A percentile compares a stretch with the other conserved stretches of the same genome.
phyloP scores from a whole-genome alignment of 2,329 filamentous ascomycete genomes.

The Zymoseptoria crescenta region DNA sequence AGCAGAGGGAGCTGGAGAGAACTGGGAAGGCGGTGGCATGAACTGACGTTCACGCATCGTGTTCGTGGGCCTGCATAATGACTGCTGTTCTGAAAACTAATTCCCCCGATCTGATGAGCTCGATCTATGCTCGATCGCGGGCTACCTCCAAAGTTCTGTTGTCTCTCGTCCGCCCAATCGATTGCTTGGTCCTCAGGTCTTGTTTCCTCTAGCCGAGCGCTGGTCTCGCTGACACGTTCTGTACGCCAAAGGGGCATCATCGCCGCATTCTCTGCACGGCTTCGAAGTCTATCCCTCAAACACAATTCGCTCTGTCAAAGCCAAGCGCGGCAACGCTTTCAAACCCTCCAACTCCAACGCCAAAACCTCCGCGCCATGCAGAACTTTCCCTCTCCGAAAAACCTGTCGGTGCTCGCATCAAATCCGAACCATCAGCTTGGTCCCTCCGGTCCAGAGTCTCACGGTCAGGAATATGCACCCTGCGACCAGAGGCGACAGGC shows the following conservation, averaged over 20 bases:
- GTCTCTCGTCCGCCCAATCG: too few relatives aligned
- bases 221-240: too few relatives aligned
- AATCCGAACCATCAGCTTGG: conserved; percentile 24
- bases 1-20: conserved; percentile 42
- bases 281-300: too few relatives aligned
- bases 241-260: too few relatives aligned
- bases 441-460: conserved; percentile 20
- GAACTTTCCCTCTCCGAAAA: not conserved
- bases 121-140: too few relatives aligned
- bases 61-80: not conserved
- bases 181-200: too few relatives aligned
- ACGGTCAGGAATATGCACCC: conserved; percentile 21
- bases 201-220: too few relatives aligned
- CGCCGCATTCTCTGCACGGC: too few relatives aligned
- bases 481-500: conserved; percentile 20
- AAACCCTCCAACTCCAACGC: not conserved
- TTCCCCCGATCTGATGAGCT: too few relatives aligned
- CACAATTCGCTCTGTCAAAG: too few relatives aligned
- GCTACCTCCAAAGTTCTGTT: too few relatives aligned
- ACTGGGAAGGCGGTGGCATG: not conserved
- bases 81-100: too few relatives aligned
- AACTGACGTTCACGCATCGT: not conserved
- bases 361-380: not conserved
- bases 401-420: conserved; percentile 9
- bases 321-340: not conserved